phyloP scores from a whole-genome alignment of 192 early-diverging fungal genomes.

The Coemansia sp. region DNA sequence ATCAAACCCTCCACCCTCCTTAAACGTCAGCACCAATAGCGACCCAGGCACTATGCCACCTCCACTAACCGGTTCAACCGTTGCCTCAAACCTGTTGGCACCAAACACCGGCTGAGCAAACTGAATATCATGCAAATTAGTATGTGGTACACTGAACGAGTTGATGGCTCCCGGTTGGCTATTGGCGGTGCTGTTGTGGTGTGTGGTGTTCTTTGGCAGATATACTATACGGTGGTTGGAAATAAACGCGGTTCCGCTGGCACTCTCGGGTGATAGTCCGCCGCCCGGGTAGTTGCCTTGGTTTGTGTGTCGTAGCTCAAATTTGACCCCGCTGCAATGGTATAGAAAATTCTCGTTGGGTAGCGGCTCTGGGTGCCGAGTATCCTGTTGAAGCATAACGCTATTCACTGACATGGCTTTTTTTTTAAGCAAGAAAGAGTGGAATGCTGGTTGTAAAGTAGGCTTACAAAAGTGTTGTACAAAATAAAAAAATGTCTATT shows the following conservation, averaged over 20 bases:
- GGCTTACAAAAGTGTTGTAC: background rate
- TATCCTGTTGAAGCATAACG: slow-evolving; percentile 40
- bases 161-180: slow-evolving; percentile 11
- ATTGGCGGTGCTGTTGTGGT: slow-evolving; percentile 22
- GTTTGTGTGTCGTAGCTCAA: slow-evolving; percentile 41
- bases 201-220: slow-evolving; percentile 26
- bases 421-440: no score
- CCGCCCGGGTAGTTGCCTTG: slow-evolving; percentile 35
- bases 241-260: slow-evolving; percentile 44
- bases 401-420: slow-evolving; percentile 42
- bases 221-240: slow-evolving; percentile 52
- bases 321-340: slow-evolving; percentile 52
- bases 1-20: slow-evolving; percentile 52
- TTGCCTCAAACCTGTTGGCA: slow-evolving; percentile 40
- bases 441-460: background rate
- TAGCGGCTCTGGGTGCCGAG: slow-evolving; percentile 45
- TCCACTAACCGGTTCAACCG: slow-evolving; percentile 19
- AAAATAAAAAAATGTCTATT: background rate
- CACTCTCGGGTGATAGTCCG: slow-evolving; percentile 10
- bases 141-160: slow-evolving; percentile 42
- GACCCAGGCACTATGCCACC: slow-evolving; percentile 14
- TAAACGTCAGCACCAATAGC: slow-evolving; percentile 32
- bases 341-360: slow-evolving; percentile 52
- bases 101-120: slow-evolving; percentile 46
- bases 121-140: slow-evolving; percentile 21